These are phyloP conservation scores for Alopecurus myosuroides DNA, from an alignment of 176 grass and related monocot species.

Conservation along the genomic window DNA sequence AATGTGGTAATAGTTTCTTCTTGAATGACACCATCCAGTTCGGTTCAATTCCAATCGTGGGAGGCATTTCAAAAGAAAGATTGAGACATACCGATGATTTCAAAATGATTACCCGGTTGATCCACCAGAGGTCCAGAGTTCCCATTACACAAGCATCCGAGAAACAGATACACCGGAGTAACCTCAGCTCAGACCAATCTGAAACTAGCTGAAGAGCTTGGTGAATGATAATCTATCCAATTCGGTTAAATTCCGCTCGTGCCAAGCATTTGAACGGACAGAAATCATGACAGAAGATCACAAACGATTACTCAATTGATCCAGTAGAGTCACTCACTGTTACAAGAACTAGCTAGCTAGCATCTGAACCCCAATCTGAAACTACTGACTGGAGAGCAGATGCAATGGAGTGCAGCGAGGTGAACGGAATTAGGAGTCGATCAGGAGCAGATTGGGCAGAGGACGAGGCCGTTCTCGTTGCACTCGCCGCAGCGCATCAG, in stretches of 20 bases:
- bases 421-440: conserved; percentile 26
- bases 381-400: background rate
- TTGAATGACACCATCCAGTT: background rate
- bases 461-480: conserved; percentile 97
- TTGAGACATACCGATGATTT: background rate
- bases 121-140: background rate
- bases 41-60: background rate
- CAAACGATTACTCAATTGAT: background rate
- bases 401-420: background rate
- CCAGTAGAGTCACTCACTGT: background rate
- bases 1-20: background rate
- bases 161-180: background rate
- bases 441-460: conserved; percentile 69
- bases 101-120: background rate
- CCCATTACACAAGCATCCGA: background rate
- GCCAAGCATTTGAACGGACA: background rate
- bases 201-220: background rate
- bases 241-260: background rate
- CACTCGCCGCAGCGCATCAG: conserved; percentile 59
- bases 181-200: background rate
- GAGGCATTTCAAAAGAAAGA: background rate
- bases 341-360: background rate
- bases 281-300: background rate
- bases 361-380: background rate
- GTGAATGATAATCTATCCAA: background rate